Conservation (phyloP, 305 asterid genomes). For the Fraxinus sp. region DNA sequence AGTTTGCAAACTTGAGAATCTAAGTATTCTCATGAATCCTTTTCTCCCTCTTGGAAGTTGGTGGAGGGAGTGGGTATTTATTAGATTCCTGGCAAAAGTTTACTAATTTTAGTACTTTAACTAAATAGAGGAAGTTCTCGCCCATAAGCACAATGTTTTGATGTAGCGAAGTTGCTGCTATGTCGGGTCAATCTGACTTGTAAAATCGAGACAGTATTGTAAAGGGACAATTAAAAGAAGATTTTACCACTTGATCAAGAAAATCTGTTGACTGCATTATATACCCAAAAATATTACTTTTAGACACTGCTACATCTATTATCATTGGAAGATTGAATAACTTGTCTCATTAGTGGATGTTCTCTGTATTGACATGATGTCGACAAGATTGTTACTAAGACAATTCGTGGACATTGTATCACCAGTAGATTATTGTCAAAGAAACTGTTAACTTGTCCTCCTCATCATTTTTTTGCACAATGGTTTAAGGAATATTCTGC, state of each 20-base stretch:
- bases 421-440: not conserved
- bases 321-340: not conserved
- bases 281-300: not conserved
- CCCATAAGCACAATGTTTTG: slow-evolving; percentile 5
- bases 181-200: not conserved
- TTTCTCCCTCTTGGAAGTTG: not conserved
- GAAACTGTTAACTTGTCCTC: not conserved
- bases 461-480: not conserved
- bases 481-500: not conserved
- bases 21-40: not conserved
- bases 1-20: not conserved
- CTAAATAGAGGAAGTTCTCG: not conserved
- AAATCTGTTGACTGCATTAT: not conserved
- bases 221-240: not conserved
- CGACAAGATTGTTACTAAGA: not conserved
- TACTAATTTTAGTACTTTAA: not conserved
- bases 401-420: not conserved
- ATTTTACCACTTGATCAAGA: not conserved
- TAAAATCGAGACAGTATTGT: not conserved
- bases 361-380: not conserved
- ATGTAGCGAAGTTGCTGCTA: not conserved
- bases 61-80: not conserved
- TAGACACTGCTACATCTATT: not conserved
- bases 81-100: not conserved
- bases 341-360: not conserved